These are phyloP conservation scores for Nyctanthes arbortristis DNA, from an alignment of 257 asterid species.

Conservation along the genomic window DNA sequence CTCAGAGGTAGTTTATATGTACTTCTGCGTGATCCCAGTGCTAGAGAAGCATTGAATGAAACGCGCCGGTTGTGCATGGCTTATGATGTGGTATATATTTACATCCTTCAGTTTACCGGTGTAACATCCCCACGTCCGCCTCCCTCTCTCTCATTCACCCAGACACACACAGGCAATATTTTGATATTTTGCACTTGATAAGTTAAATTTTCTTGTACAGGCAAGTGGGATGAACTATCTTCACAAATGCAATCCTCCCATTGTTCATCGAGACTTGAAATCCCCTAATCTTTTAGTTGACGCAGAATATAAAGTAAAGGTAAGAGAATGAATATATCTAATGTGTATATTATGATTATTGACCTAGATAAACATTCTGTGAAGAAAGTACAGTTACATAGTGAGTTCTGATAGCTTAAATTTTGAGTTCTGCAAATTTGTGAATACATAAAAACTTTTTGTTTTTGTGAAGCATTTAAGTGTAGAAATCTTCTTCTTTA, in stretches of 20 bases:
- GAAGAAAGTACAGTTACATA: background rate
- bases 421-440: background rate
- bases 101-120: background rate
- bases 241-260: conserved; percentile 83
- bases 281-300: conserved; percentile 97
- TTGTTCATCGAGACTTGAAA: conserved; percentile 91
- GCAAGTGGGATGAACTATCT: conserved; percentile 96
- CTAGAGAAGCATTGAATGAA: conserved; percentile 77
- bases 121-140: background rate
- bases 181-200: conserved; percentile 14
- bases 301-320: conserved; percentile 93
- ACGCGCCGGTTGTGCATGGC: conserved; percentile 91
- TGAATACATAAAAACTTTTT: background rate
- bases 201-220: conserved; percentile 41
- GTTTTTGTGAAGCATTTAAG: background rate
- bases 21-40: conserved; percentile 83
- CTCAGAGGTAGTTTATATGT: conserved; percentile 87
- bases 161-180: background rate
- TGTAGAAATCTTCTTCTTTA: background rate
- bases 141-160: conserved; percentile 9
- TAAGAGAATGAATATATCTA: conserved; percentile 34
- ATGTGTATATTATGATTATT: background rate
- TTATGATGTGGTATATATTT: conserved; percentile 71
- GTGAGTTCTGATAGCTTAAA: background rate
- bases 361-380: background rate